Conservation (phyloP, 2,329 filamentous ascomycete genomes). For the Aspergillus fumigatus region DNA sequence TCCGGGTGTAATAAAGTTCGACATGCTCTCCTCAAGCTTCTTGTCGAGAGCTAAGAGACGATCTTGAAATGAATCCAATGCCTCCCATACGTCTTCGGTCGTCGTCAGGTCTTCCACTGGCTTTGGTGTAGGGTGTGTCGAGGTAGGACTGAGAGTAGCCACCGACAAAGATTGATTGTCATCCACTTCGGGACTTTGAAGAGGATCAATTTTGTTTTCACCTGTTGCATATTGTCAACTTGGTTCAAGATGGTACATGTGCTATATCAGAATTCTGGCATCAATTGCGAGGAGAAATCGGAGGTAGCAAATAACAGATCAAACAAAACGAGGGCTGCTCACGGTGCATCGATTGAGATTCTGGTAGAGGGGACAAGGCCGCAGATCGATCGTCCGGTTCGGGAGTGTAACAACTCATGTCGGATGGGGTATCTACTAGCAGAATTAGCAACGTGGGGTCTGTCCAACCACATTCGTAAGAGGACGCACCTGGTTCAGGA, state of each 20-base stretch:
- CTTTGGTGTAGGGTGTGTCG: conserved; percentile 10
- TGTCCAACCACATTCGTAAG: neutral
- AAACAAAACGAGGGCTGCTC: conserved; percentile 15
- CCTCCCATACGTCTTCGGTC: conserved; percentile 10
- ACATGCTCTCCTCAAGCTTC: conserved; percentile 15
- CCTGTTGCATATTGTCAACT: conserved; percentile 13
- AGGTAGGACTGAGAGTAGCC: conserved; percentile 9
- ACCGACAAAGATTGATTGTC: conserved; percentile 19
- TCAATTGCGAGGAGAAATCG: neutral
- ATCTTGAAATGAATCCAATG: conserved; percentile 15
- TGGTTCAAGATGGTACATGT: neutral
- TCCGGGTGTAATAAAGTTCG: conserved; percentile 9
- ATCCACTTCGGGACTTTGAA: conserved; percentile 24
- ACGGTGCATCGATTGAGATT: conserved; percentile 23
- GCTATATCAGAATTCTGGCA: neutral
- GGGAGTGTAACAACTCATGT: conserved; percentile 37
- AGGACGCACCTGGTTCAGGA: conserved; percentile 29
- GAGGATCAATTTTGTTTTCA: conserved; percentile 21
- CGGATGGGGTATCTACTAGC: conserved; percentile 29
- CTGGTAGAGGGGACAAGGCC: conserved; percentile 26
- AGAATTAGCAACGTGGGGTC: neutral
- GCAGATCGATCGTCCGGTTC: conserved; percentile 27
- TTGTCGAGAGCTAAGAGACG: conserved; percentile 14
- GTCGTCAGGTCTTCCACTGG: conserved; percentile 1
- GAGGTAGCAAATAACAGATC: neutral